A percentile compares a stretch with the other conserved stretches of the same genome.
phyloP scores from a whole-genome alignment of 2,329 filamentous ascomycete species.

The Pseudogymnoascus sp. region DNA sequence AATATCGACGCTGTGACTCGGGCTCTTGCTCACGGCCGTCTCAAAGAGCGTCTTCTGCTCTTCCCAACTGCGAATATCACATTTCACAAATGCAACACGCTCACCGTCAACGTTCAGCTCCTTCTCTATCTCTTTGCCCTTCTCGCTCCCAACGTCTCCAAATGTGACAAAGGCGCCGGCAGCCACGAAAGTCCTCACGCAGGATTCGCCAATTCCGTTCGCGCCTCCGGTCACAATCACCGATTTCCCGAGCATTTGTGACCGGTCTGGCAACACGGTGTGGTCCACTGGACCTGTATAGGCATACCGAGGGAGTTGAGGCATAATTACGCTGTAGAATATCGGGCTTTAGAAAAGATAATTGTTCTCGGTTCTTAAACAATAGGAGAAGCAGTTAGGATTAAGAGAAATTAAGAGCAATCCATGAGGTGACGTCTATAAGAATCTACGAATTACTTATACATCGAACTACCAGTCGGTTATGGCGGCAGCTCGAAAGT shows the following conservation, averaged over 20 bases:
- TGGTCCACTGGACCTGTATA: conserved; percentile 32
- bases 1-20: conserved; percentile 34
- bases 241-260: conserved; percentile 35
- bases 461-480: too few species aligned
- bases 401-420: too few species aligned
- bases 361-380: too few species aligned
- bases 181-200: conserved; percentile 25
- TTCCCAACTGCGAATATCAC: conserved; percentile 37
- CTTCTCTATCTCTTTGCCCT: conserved; percentile 17
- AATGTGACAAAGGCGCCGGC: conserved; percentile 36
- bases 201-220: conserved; percentile 29
- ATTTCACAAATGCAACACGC: conserved; percentile 31
- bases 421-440: too few species aligned
- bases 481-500: too few species aligned
- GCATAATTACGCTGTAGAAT: neutral
- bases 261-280: conserved; percentile 30
- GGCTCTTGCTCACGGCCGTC: conserved; percentile 31
- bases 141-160: conserved; percentile 32
- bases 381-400: too few species aligned
- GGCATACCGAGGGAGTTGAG: conserved; percentile 19
- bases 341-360: too few species aligned
- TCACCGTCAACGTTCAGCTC: conserved; percentile 26
- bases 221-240: conserved; percentile 41
- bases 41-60: conserved; percentile 36
- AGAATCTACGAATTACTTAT: too few species aligned